A percentile compares a stretch with the other conserved stretches of the same genome.
phyloP scores from a whole-genome alignment of 371 early-diverging fungal species.

The Gilbertella persicaria region DNA sequence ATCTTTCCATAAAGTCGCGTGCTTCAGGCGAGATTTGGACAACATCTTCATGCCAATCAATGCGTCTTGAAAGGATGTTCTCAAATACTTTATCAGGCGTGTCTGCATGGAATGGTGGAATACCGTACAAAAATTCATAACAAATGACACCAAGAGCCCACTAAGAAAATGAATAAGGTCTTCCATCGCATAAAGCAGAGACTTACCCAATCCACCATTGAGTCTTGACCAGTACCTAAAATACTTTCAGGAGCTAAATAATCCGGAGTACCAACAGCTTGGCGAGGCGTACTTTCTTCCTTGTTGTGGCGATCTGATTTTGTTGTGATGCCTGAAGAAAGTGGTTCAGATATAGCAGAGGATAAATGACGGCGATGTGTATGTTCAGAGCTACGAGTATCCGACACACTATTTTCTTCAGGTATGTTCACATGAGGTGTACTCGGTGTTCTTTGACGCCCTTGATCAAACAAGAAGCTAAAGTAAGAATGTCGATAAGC shows the following conservation, averaged over 20 bases:
- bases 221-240: conserved; percentile 82
- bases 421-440: conserved; percentile 18
- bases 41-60: conserved; percentile 72
- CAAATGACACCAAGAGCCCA: conserved; percentile 92
- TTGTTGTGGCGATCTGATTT: conserved; percentile 4
- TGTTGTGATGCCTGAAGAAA: conserved; percentile 11
- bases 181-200: too few species aligned
- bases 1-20: conserved; percentile 81
- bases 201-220: conserved; percentile 89
- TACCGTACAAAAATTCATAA: conserved; percentile 87
- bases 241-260: conserved; percentile 97
- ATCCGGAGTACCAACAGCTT: conserved; percentile 93
- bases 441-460: conserved; percentile 3
- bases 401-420: conserved; percentile 19
- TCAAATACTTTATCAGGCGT: conserved; percentile 85
- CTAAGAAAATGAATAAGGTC: conserved; percentile 29
- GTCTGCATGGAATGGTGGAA: conserved; percentile 86
- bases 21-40: conserved; percentile 81
- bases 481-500: conserved; percentile 41
- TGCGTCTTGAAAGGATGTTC: conserved; percentile 74
- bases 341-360: conserved; percentile 19
- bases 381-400: conserved; percentile 21
- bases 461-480: conserved; percentile 35
- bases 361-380: conserved; percentile 29
- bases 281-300: conserved; percentile 9